A percentile compares a stretch with the other conserved stretches of the same genome.
Conservation (phyloP, 2,329 filamentous ascomycete species). For the Exophiala sp. region DNA sequence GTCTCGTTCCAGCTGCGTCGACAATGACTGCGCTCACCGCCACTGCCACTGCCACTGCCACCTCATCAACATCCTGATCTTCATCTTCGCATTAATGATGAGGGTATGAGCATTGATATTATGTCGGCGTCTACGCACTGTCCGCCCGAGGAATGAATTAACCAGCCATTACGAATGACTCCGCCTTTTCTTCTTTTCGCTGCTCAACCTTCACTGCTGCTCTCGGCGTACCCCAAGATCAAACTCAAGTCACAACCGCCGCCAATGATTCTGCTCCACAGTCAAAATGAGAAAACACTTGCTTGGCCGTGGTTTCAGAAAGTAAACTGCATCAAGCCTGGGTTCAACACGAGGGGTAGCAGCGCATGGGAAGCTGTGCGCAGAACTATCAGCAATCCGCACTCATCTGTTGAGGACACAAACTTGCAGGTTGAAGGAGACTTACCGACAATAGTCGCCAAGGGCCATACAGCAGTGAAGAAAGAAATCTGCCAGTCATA, state of each 20-base stretch:
- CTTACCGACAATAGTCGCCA: constrained; percentile 46
- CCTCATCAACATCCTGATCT: background rate
- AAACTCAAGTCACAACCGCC: no score
- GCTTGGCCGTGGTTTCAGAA: constrained; percentile 7
- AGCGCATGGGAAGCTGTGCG: constrained; percentile 34
- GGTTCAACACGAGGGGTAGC: constrained; percentile 31
- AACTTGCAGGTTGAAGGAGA: constrained; percentile 43
- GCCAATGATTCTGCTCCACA: no score
- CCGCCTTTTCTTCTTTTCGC: background rate
- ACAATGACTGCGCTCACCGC: no score
- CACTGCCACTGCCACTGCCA: no score
- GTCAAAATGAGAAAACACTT: no score
- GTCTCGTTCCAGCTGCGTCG: background rate
- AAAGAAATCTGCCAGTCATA: constrained; percentile 51
- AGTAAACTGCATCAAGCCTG: constrained; percentile 31
- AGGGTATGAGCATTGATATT: background rate
- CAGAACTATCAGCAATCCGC: constrained; percentile 26
- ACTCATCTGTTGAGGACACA: no score
- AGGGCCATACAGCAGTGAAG: constrained; percentile 56
- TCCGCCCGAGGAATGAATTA: no score
- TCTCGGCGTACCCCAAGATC: no score
- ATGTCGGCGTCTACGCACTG: background rate
- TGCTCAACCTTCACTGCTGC: no score
- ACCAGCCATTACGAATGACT: background rate
- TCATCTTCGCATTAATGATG: background rate